Evolutionary conservation across 1,284 basidiomycete genomes (phyloP), one percentile per base, ranked within the genome.

Genomic region (Hemileia vastatrix): DNA sequence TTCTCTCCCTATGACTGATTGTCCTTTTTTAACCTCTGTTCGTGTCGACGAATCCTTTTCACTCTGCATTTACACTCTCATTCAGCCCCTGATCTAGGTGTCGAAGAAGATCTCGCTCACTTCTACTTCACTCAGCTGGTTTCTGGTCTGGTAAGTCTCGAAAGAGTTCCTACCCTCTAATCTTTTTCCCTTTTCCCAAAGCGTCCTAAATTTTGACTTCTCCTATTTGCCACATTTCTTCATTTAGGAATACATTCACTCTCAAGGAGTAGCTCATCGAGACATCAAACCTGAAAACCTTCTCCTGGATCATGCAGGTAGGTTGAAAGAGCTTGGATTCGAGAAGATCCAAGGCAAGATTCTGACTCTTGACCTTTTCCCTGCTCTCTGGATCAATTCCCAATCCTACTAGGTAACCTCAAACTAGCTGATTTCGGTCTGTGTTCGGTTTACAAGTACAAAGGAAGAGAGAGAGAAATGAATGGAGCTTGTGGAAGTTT

Each of bases 391-490:
- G n/a, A n/a, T n/a, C n/a, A n/a, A n/a, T n/a, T n/a, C n/a, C n/a
- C n/a, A n/a, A n/a, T n/a, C n/a, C n/a, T n/a, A n/a, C n/a, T n/a
- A n/a, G n/a, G n/a, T n/a, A n/a, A n/a, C n/a, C n/a, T n/a, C n/a
- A n/a, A n/a, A n/a, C n/a, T n/a, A n/a, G n/a, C 89, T 1, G 94
- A 98, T 73, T 98, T 97, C 77, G 95, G 95, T 0, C 81, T 98
- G 1, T 93, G 90, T 33, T 85, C 89, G 0, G 90, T 97, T 0
- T 98, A 86, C 79, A 86, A 84, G 71, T 84, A 94, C 71, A 93
- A 93, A 70, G 90, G 90, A 36, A 83, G 85, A 21, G 88, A 88
- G 15, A 82, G 85, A 66, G 83, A 83, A 15, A 77, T 96, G 50
- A 84, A 81, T 1, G 91, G 92, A 66, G 78, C 87, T 6, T 97